A percentile compares a stretch with the other conserved stretches of the same genome.
phyloP scores from a whole-genome alignment of 2,329 filamentous ascomycete species.

The Colletotrichum viniferum region DNA sequence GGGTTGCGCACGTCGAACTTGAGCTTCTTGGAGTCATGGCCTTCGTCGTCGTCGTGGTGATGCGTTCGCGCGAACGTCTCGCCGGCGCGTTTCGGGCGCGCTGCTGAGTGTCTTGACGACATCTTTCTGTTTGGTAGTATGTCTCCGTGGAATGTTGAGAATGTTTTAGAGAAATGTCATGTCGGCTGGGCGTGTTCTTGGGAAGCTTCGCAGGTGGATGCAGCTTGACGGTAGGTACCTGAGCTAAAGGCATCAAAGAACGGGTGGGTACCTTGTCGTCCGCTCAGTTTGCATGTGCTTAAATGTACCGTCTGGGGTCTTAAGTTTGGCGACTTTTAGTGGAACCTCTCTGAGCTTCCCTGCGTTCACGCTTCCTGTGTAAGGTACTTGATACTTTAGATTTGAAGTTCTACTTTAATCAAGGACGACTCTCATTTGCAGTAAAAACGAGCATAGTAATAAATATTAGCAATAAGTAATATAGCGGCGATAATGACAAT shows the following conservation, averaged over 20 bases:
- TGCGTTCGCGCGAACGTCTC: conserved; percentile 82
- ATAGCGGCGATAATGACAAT: not conserved
- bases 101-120: conserved; percentile 65
- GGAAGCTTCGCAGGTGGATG: conserved; percentile 3
- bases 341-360: conserved; percentile 2
- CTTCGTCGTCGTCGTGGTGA: conserved; percentile 59
- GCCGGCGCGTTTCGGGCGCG: conserved; percentile 81
- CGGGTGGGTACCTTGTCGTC: not conserved
- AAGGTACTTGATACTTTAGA: not conserved
- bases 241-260: not conserved
- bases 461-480: not conserved
- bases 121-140: conserved; percentile 36
- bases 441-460: not conserved
- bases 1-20: conserved; percentile 96
- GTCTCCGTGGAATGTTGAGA: not conserved
- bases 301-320: conserved; percentile 8
- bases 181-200: not conserved
- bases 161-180: not conserved
- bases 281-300: conserved; percentile 1
- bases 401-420: not conserved
- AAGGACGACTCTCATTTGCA: not conserved
- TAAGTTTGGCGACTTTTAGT: not conserved
- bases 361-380: not conserved
- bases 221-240: conserved; percentile 3
- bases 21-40: conserved; percentile 71